A percentile compares a stretch with the other conserved stretches of the same genome.
phyloP scores from a whole-genome alignment of 768 basidiomycete genomes.

The Mycena albidolilacea region DNA sequence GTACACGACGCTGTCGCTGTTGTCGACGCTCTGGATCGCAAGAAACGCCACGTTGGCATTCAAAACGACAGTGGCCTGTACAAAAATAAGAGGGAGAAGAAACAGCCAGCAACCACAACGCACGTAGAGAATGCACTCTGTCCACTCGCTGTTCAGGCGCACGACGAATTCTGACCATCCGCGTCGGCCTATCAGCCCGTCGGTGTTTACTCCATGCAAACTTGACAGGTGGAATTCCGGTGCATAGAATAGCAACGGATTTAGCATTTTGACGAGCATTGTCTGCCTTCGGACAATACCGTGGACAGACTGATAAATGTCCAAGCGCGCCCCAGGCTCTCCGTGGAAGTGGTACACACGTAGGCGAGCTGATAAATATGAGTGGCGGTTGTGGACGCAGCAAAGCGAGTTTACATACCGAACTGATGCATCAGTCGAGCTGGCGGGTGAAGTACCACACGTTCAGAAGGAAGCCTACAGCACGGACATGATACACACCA shows the following conservation, averaged over 20 bases:
- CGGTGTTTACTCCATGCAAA: constrained; percentile 66
- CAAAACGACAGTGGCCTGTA: constrained; percentile 70
- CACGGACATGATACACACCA: constrained; percentile 38
- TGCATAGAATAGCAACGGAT: constrained; percentile 62
- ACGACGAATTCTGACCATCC: constrained; percentile 62
- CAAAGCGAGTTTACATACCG: constrained; percentile 42
- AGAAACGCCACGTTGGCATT: constrained; percentile 74
- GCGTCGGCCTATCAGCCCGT: constrained; percentile 56
- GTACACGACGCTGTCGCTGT: constrained; percentile 13
- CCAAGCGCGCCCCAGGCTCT: constrained; percentile 61
- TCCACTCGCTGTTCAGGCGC: constrained; percentile 64
- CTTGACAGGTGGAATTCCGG: constrained; percentile 63
- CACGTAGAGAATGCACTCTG: constrained; percentile 69
- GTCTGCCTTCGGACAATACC: constrained; percentile 48
- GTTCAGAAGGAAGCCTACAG: not conserved
- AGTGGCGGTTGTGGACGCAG: not conserved
- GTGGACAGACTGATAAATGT: constrained; percentile 59
- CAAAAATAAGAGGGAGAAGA: not conserved
- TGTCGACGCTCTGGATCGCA: constrained; percentile 63
- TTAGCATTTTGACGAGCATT: constrained; percentile 47
- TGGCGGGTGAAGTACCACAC: constrained; percentile 32
- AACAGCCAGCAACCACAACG: constrained; percentile 36
- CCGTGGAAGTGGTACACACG: constrained; percentile 55
- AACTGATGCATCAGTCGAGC: constrained; percentile 62
- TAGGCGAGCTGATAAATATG: constrained; percentile 50